Percentiles rank a stretch among this genome's conserved stretches.
Conservation (phyloP, 345 rosid genomes). For the Melaleuca alternifolia region DNA sequence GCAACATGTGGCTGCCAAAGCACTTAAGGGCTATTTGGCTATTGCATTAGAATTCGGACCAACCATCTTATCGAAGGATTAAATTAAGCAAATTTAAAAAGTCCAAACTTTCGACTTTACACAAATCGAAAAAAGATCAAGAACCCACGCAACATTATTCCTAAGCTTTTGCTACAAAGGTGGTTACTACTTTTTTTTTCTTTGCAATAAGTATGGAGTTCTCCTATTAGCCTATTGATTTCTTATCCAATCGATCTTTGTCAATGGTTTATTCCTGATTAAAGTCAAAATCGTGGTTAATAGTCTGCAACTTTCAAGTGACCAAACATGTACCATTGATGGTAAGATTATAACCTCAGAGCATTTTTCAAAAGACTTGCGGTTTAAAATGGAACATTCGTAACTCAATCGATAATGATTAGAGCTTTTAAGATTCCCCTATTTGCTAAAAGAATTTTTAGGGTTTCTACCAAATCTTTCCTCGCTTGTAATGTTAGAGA, state of each 20-base stretch:
- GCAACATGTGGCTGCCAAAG: too few relatives aligned
- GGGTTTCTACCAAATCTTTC: background rate
- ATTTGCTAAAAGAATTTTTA: too few relatives aligned
- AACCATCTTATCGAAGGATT: background rate
- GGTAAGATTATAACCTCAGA: too few relatives aligned
- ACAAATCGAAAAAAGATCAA: background rate
- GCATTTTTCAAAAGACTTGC: too few relatives aligned
- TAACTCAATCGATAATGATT: too few relatives aligned
- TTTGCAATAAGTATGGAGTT: background rate
- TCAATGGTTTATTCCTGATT: background rate
- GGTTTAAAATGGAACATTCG: background rate
- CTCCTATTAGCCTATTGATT: background rate
- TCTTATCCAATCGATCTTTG: background rate
- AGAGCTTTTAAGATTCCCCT: background rate
- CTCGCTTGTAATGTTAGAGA: background rate
- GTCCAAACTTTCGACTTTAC: background rate
- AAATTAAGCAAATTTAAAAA: background rate
- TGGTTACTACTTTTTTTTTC: background rate
- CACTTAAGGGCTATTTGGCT: background rate
- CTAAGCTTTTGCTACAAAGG: background rate
- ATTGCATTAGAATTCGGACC: background rate
- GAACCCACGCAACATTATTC: background rate
- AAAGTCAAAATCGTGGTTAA: background rate
- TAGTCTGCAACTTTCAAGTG: background rate
- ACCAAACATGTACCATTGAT: background rate